Base-by-base conservation (phyloP, 2,329 filamentous ascomycete genomes). In the Colletotrichum graminicola region DNA sequence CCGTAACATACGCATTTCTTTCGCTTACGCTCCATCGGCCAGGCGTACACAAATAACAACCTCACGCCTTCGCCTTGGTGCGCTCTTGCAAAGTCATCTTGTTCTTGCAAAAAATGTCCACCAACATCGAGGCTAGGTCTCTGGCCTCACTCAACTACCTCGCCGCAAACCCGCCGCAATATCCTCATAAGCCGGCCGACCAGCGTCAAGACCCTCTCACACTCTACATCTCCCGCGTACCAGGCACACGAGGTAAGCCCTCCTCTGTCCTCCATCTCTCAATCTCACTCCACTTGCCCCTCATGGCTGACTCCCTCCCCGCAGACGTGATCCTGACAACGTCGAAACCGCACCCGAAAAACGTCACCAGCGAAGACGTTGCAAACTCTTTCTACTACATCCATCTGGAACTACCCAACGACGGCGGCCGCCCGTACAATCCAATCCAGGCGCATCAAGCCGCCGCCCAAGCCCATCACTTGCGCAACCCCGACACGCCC, bases 211-310 rank as follows among this genome's bases (percentile, higher is more conserved):
- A 94, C 61, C 90, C 94, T 5, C 81, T 98, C 62, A 90, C 91
- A 2, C 88, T 99, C 51, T 99, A 99, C 82, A 97, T 99, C 75
- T 94, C 95, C 45, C 87, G 95, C 75, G 95, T 99, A 0, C 96
- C 96, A 1, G 95, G 95, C 29, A 97, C 93, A 74, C 90, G 91
- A 91, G 94, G 94, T 95, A 85, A 59, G 65, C 21, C 14, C 18
- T 12, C 36, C 18, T 36, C 49, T 36, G 55, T 75, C 83, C 32
- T n/a, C 55, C 43, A 47, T 39, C 52, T 54, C 43, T 26, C 71
- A 29, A 61, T 61, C 51, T 49, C 66, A 75, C 75, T 74, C 71
- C 51, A 34, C 66, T 65, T 61, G 70, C 67, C 73, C 71, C 68
- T 66, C 26, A 29, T 12, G 54, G 73, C 16, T 77, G 63, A 76